phyloP scores from a whole-genome alignment of 139 green algal genomes.

The Asterochloris erici region DNA sequence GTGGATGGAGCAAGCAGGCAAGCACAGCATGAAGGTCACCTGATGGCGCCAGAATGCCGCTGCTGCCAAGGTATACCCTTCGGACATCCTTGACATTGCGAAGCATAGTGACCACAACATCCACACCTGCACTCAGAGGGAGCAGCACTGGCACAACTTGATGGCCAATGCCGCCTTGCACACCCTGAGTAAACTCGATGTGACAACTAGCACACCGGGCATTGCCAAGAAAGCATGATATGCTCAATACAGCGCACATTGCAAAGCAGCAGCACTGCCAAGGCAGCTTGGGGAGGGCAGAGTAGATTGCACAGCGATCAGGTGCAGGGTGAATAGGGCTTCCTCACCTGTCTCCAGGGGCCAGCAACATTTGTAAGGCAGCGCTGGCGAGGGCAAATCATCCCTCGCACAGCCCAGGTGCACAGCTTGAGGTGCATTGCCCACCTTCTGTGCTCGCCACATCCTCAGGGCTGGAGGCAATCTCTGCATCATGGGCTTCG shows the following conservation, averaged over 20 bases:
- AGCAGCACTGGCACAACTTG: background rate
- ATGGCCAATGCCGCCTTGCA: no score
- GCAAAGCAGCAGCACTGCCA: no score
- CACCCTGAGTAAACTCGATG: no score
- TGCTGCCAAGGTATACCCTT: conserved; percentile 5
- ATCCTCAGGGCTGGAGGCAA: conserved; percentile 9
- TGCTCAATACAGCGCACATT: no score
- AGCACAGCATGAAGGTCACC: background rate
- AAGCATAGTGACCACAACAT: conserved; percentile 57
- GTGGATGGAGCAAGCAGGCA: background rate
- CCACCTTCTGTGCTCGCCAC: conserved; percentile 23
- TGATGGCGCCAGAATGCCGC: conserved; percentile 11
- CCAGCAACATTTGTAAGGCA: background rate
- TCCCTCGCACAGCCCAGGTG: background rate
- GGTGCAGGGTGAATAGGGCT: no score
- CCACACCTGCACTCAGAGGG: conserved; percentile 2
- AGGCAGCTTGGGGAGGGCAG: no score
- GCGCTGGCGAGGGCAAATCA: no score
- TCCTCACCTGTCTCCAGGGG: background rate
- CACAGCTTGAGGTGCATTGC: background rate
- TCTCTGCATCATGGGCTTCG: conserved; percentile 5
- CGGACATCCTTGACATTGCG: conserved; percentile 23
- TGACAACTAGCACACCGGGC: no score
- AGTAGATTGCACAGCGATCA: no score
- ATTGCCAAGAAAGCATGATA: no score